Evolutionary conservation across 2,329 filamentous ascomycete genomes (phyloP).

Genomic region (Tolypocladium endophyticum): DNA sequence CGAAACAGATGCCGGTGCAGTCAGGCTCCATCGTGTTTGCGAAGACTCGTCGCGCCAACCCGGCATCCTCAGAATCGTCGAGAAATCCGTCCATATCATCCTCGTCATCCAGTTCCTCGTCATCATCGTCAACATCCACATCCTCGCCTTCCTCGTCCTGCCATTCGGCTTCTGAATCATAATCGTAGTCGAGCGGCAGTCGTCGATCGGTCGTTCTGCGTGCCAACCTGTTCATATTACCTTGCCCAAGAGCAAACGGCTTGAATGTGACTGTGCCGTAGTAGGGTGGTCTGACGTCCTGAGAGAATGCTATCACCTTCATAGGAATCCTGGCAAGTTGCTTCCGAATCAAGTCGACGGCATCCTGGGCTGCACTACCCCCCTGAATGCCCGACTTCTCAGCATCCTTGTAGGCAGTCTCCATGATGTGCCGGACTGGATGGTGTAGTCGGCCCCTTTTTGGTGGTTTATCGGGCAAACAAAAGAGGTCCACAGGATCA

Average conservation of each 20-base stretch:
- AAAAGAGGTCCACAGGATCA: slow-evolving; percentile 33
- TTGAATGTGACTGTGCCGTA: slow-evolving; percentile 60
- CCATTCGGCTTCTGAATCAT: slow-evolving; percentile 82
- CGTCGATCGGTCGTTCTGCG: slow-evolving; percentile 41
- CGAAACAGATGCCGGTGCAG: slow-evolving; percentile 76
- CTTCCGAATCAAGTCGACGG: slow-evolving; percentile 21
- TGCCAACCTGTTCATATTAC: slow-evolving; percentile 40
- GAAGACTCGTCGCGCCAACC: slow-evolving; percentile 44
- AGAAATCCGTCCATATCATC: slow-evolving; percentile 85
- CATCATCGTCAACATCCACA: slow-evolving; percentile 55
- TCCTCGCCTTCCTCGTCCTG: slow-evolving; percentile 64
- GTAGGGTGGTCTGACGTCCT: slow-evolving; percentile 61
- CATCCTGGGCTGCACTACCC: slow-evolving; percentile 22
- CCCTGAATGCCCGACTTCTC: slow-evolving; percentile 24
- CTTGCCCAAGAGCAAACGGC: slow-evolving; percentile 30
- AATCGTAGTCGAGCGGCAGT: slow-evolving; percentile 67
- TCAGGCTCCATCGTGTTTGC: slow-evolving; percentile 64
- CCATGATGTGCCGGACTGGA: slow-evolving; percentile 52
- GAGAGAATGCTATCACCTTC: slow-evolving; percentile 51
- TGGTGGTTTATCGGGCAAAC: slow-evolving; percentile 26
- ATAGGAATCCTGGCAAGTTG: slow-evolving; percentile 45
- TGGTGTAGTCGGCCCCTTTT: slow-evolving; percentile 37
- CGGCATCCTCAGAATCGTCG: slow-evolving; percentile 70
- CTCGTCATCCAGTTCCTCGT: slow-evolving; percentile 63
- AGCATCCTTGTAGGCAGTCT: slow-evolving; percentile 38